Evolutionary conservation across 2,329 filamentous ascomycete species (phyloP), one percentile per base, ranked within the genome.

Genomic region (Beauveria caledonica): DNA sequence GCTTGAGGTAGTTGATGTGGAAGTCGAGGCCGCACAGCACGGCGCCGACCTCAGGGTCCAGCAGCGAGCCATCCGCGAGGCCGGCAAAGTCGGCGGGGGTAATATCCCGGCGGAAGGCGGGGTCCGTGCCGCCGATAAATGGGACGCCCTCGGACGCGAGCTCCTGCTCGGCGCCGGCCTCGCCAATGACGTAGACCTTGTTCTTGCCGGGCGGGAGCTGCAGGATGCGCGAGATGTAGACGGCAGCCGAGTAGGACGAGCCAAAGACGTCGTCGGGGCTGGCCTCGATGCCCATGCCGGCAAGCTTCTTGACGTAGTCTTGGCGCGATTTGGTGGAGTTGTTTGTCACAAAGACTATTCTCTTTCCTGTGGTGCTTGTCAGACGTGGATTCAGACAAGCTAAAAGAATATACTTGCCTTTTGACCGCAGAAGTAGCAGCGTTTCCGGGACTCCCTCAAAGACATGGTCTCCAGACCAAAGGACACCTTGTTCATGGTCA

Each of bases 321-420:
- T 83, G 79, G 60, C 94, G 88, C 11, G 93, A 96, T 73, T 99
- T 99, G 61, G 94, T 97, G 70, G 92, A 97, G 78, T 99, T 99
- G 78, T 99, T 99, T 45, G 94, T 99, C 57, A 99, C 94, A 71
- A 99, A 99, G 59, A 99, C 86, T 39, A 94, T 83, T 71, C 88
- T 88, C 75, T 99, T 99, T 71, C 90, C 92, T 94, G 58, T 1
- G 3, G 11, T n/a, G 3, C 1, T 33, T 42, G 45, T 61, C 11
- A 57, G 45, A 17, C 10, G 15, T 10, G 10, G 10, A 4, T 33
- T 60, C 44, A 62, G 5, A 9, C 13, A 4, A 9, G 7, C 1
- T 10, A 3, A 7, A 36, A 13, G 13, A 36, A 36, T 36, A 2
- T 36, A 36, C 5, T 40, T 69, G 92, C 92, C 91, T 85, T 85